Base-by-base conservation (phyloP, 495 filamentous ascomycete genomes). In the Annulohypoxylon maeteangense region DNA sequence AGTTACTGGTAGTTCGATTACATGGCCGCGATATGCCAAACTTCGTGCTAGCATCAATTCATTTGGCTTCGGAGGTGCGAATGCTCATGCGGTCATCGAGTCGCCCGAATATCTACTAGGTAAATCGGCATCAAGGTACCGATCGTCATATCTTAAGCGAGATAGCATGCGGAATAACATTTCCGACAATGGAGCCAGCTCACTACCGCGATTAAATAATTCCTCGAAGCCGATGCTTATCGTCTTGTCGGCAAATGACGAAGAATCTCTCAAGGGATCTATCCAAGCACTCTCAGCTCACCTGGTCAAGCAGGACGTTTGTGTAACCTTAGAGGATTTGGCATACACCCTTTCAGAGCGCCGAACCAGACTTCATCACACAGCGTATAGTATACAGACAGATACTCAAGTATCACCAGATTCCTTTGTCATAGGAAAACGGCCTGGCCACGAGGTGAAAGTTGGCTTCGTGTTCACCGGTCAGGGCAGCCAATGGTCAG, bases 41-140 rank as follows among this genome's bases (percentile, higher is more conserved):
- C 25, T 42, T 14, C 78, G 87, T 29, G 80, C 79, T 0, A 84
- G 82, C 25, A 76, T 89, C 16, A 89, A 86, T 61, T 85, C 78
- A 4, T 89, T 87, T 48, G 87, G 87, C 0, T 86, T 79, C 62
- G 86, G 87, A 1, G 87, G 87, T 3, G 72, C 82, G 12, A 89
- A 89, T 61, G 83, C 84, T 2, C 87, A 90, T 58, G 79, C 67
- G 5, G 77, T 89, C 16, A 8, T 89, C 0, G 85, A 88, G 34
- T 31, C 14, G 31, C 62, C 16, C 10, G 45, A 36, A 23, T 22
- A 40, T 11, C 32, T 18, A 2, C 12, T 16, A 0, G 20, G 45
- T 25, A 44, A 44, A 18, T n/a, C 40, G 3, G 40, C 40, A 18
- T 12, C 40, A 11, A 44, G 16, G 3, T 18, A 44, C 14, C 16